Base-by-base conservation (phyloP, 2,329 filamentous ascomycete species). In the Nothophaeocryptopus gaeumannii region DNA sequence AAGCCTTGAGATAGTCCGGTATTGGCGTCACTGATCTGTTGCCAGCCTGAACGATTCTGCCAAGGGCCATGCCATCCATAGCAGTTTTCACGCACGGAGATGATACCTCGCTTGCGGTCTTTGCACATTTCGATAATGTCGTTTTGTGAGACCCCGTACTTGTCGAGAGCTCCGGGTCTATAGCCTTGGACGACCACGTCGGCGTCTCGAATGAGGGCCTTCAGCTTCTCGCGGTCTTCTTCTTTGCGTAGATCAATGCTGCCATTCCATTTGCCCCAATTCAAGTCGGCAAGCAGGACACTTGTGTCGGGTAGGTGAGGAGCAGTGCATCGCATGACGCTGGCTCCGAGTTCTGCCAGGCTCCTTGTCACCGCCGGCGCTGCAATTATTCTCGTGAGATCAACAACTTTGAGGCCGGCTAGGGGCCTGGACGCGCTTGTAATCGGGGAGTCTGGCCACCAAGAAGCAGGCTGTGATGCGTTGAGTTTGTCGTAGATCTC, bases 11-110 rank as follows among this genome's bases (percentile, higher is more conserved):
- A 38, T 10, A 38, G 3, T 8, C 36, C 36, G 2, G 13, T 14
- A 7, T 26, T 26, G 20, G 20, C 20, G 20, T 26, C 20, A 7
- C 20, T 26, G 20, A 41, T 41, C 15, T 41, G 39, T 29, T 30
- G 20, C 20, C 20, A 26, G 20, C 20, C 20, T 4, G 20, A 9
- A 26, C 74, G 63, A 20, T 70, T 61, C 3, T 63, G 59, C 70
- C 72, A 73, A 0, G 72, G 72, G 0, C 75, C 75, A 41, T 75
- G 53, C 67, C 70, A 77, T 0, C 76, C 75, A 50, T 76, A 79
- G 59, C 74, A 78, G 50, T 78, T 77, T 59, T 77, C 75, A 3
- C 70, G 59, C 2, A 72, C 70, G 30, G 74, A 70, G 11, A 78
- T 66, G 13, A 76, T 61, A 1, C 73, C 73, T 13, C 67, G 57